phyloP scores from a whole-genome alignment of 768 basidiomycete species.

The Serendipita sp. region DNA sequence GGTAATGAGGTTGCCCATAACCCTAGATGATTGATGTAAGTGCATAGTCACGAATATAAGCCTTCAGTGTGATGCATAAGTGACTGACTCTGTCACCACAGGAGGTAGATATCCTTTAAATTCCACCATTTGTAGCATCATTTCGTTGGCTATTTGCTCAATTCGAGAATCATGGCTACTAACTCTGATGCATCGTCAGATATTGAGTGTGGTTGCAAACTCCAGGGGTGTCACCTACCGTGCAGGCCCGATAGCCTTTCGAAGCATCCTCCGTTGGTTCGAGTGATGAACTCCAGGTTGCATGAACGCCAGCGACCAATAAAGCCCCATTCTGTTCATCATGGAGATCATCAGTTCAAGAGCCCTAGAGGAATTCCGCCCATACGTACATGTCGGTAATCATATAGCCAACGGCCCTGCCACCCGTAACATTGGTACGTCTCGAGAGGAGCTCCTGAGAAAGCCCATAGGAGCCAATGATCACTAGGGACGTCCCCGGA shows the following conservation, averaged over 20 bases:
- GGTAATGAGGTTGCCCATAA: not conserved
- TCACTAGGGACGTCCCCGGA: not conserved
- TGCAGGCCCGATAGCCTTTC: not conserved
- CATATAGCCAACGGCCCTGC: not conserved
- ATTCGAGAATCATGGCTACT: not conserved
- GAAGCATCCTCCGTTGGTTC: not conserved
- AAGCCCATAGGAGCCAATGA: not conserved
- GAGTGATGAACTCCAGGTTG: not conserved
- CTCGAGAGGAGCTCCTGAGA: not conserved
- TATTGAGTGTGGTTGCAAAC: too few relatives aligned
- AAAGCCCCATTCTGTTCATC: not conserved
- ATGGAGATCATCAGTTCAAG: not conserved
- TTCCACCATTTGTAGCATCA: not conserved
- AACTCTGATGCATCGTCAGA: not conserved
- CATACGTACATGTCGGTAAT: not conserved
- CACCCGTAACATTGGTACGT: not conserved
- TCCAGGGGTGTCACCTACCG: not conserved
- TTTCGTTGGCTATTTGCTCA: not conserved
- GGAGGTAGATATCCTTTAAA: not conserved
- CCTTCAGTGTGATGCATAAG: too few relatives aligned
- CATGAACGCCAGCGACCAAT: not conserved
- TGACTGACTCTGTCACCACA: too few relatives aligned
- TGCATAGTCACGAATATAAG: not conserved
- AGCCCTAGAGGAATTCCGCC: not conserved
- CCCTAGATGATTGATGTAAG: not conserved